A percentile compares a stretch with the other conserved stretches of the same genome.
phyloP scores from a whole-genome alignment of 2,329 filamentous ascomycete genomes.

The Daldinia sp. region DNA sequence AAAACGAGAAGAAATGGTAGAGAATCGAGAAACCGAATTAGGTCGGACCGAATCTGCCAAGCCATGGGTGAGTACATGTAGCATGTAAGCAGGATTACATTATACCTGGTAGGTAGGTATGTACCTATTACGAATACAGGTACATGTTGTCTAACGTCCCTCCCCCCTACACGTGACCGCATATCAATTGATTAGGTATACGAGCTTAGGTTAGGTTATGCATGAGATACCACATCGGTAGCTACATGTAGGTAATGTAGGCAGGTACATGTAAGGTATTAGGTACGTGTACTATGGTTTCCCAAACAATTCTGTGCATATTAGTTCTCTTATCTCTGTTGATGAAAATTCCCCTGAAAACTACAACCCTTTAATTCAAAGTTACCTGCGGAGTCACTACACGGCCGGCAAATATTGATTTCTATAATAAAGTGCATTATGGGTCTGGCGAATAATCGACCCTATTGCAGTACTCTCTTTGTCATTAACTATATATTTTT shows the following conservation, averaged over 20 bases:
- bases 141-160: too few species aligned
- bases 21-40: slow-evolving; percentile 3
- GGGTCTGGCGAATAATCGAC: background rate
- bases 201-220: too few species aligned
- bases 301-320: too few species aligned
- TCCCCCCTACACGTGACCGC: too few species aligned
- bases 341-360: background rate
- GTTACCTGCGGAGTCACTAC: background rate
- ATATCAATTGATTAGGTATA: too few species aligned
- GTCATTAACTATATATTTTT: background rate
- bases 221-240: too few species aligned
- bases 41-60: slow-evolving; percentile 41
- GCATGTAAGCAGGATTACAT: background rate
- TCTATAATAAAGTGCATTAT: background rate
- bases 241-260: too few species aligned
- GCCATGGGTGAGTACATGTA: slow-evolving; percentile 7
- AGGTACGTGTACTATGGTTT: background rate
- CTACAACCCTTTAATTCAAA: background rate
- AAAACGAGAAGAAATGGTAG: background rate
- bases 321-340: background rate
- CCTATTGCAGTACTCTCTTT: background rate
- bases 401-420: background rate
- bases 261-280: background rate
- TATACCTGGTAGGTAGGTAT: too few species aligned
- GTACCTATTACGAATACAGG: background rate